A percentile compares a stretch with the other conserved stretches of the same genome.
Conservation (phyloP, 2,329 filamentous ascomycete genomes). For the Sphaceloma murrayae region DNA sequence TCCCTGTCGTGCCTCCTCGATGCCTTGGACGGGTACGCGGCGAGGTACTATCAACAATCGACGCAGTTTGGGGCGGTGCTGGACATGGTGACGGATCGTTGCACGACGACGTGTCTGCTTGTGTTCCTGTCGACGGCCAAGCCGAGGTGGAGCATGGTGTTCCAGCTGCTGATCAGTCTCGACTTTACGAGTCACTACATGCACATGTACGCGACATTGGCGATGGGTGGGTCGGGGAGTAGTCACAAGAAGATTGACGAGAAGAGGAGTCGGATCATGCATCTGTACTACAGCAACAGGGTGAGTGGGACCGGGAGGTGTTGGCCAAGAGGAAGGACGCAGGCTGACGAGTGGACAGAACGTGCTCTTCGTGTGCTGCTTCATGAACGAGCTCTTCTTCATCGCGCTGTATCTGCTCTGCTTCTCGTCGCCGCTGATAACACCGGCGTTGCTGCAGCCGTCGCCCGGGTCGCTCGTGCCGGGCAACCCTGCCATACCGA, state of each 20-base stretch:
- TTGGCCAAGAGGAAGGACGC: too few species aligned
- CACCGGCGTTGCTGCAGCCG: conserved; percentile 65
- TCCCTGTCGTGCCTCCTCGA: conserved; percentile 91
- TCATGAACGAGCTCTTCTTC: conserved; percentile 92
- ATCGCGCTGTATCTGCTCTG: conserved; percentile 96
- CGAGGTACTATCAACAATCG: conserved; percentile 75
- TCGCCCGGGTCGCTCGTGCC: conserved; percentile 46
- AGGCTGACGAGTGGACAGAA: conserved; percentile 49
- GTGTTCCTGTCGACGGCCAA: conserved; percentile 93
- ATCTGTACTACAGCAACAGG: conserved; percentile 96
- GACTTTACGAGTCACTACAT: conserved; percentile 97
- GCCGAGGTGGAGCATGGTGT: conserved; percentile 85
- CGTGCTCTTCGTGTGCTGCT: conserved; percentile 84
- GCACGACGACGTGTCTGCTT: conserved; percentile 87
- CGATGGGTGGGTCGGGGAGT: conserved; percentile 67
- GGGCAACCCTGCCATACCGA: conserved; percentile 58
- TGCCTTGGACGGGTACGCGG: conserved; percentile 89
- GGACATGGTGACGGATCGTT: conserved; percentile 98
- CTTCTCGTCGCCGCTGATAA: conserved; percentile 83
- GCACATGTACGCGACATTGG: conserved; percentile 95
- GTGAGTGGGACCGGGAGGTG: conserved; percentile 43
- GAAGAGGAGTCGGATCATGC: conserved; percentile 77
- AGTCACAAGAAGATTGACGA: conserved; percentile 94
- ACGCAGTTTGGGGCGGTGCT: conserved; percentile 93
- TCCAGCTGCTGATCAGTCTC: conserved; percentile 84